Conservation (phyloP, 2,329 filamentous ascomycete genomes). For the Fusarium sp. region DNA sequence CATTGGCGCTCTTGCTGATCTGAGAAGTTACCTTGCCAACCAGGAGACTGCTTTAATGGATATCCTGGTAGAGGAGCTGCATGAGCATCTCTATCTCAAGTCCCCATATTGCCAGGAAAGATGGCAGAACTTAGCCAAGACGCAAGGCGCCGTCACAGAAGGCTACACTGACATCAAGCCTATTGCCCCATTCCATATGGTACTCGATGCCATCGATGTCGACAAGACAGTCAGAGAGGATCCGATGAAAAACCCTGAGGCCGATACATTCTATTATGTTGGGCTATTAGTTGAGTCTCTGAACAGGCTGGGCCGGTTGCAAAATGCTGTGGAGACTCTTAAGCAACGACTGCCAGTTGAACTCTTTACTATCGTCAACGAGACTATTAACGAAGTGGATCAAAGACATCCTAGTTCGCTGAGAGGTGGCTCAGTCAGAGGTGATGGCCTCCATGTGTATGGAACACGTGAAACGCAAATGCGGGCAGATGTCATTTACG, state of each 20-base stretch:
- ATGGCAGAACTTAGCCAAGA: constrained; percentile 85
- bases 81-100: constrained; percentile 97
- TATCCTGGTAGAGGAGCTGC: constrained; percentile 95
- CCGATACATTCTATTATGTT: constrained; percentile 95
- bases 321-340: constrained; percentile 87
- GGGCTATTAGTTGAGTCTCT: constrained; percentile 87
- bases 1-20: constrained; percentile 87
- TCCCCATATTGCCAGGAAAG: constrained; percentile 97
- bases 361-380: constrained; percentile 91
- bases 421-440: constrained; percentile 64
- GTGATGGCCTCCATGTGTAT: constrained; percentile 70
- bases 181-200: constrained; percentile 66
- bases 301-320: constrained; percentile 87
- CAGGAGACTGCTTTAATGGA: constrained; percentile 93
- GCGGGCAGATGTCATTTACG: constrained; percentile 86
- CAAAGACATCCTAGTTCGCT: constrained; percentile 89
- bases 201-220: constrained; percentile 71
- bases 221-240: constrained; percentile 79
- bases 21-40: constrained; percentile 89
- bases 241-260: constrained; percentile 90
- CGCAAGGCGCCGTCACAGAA: constrained; percentile 66
- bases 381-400: constrained; percentile 93
- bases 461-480: constrained; percentile 78
- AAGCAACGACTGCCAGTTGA: constrained; percentile 95
- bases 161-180: constrained; percentile 58